Evolutionary conservation across 495 filamentous ascomycete genomes (phyloP).

Genomic region (Ascobolus immersus): DNA sequence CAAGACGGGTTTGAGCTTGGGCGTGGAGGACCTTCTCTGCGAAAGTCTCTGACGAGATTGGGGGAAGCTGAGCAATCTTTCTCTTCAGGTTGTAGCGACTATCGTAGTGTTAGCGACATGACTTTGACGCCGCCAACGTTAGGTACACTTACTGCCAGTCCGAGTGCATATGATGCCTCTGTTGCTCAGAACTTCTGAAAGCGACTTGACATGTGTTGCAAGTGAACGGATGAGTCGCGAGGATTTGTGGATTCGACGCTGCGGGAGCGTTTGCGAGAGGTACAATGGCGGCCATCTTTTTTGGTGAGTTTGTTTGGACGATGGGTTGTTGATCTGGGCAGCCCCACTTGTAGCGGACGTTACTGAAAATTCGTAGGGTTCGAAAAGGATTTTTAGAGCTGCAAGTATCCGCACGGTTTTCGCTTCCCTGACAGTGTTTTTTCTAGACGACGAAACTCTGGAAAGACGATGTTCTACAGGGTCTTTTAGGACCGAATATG

Average conservation of each 20-base stretch:
- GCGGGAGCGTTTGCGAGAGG: conserved; percentile 4
- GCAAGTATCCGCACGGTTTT: no score
- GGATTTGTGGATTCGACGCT: conserved; percentile 17
- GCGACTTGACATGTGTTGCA: conserved; percentile 97
- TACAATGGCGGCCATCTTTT: not conserved
- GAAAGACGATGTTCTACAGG: no score
- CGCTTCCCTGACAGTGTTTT: no score
- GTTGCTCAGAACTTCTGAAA: conserved; percentile 78
- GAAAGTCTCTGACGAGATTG: conserved; percentile 76
- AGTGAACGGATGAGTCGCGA: conserved; percentile 54
- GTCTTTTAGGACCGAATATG: no score
- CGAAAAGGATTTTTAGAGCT: no score
- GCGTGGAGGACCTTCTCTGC: conserved; percentile 91
- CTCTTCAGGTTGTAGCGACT: conserved; percentile 96
- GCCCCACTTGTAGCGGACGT: conserved; percentile 6
- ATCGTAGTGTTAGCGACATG: conserved; percentile 1
- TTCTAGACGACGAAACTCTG: no score
- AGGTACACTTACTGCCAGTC: conserved; percentile 74
- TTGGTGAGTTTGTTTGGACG: not conserved
- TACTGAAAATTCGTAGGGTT: no score
- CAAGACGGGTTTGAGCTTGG: conserved; percentile 55
- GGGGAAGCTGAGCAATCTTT: conserved; percentile 71
- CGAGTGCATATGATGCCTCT: conserved; percentile 81
- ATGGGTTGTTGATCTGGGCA: conserved; percentile 5
- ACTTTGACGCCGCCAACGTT: conserved; percentile 2